Evolutionary conservation across 1,139 yeast genomes (phyloP).

Genomic region (Taiozyma onychis): DNA sequence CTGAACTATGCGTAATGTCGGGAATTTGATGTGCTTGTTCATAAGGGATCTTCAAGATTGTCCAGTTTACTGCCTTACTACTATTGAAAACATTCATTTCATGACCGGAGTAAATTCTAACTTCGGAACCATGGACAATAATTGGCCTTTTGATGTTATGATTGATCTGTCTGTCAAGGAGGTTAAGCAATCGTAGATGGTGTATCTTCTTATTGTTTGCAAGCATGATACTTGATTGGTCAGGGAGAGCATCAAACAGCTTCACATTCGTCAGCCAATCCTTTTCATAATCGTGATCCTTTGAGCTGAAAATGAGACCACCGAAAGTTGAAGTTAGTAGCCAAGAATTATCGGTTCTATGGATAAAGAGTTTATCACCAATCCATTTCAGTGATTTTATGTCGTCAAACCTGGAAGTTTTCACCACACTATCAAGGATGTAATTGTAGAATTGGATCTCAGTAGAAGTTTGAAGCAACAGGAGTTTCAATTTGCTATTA

Average conservation of each 20-base stretch:
- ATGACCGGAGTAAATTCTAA: slow-evolving; percentile 20
- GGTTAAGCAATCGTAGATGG: slow-evolving; percentile 7
- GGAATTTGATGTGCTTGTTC: slow-evolving; percentile 18
- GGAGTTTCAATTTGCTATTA: background rate
- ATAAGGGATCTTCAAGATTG: slow-evolving; percentile 16
- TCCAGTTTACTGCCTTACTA: slow-evolving; percentile 17
- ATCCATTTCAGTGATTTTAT: background rate
- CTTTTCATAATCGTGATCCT: slow-evolving; percentile 26
- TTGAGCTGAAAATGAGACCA: slow-evolving; percentile 29
- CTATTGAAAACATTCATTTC: slow-evolving; percentile 10
- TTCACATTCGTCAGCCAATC: slow-evolving; percentile 15
- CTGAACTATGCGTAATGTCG: slow-evolving; percentile 24
- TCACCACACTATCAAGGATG: background rate
- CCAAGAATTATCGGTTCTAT: slow-evolving; percentile 28
- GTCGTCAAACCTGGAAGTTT: slow-evolving; percentile 3
- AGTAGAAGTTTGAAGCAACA: background rate
- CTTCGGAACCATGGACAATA: slow-evolving; percentile 10
- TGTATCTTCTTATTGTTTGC: slow-evolving; percentile 8
- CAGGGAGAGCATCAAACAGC: slow-evolving; percentile 1
- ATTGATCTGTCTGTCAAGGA: slow-evolving; percentile 10
- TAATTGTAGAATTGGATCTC: slow-evolving; percentile 1
- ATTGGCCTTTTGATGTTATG: slow-evolving; percentile 18
- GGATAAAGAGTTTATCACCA: slow-evolving; percentile 13
- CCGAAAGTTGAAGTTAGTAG: slow-evolving; percentile 32
- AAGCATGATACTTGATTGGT: slow-evolving; percentile 4